Percentiles rank a stretch among this genome's conserved stretches.
Conservation (phyloP, 352 stramenopile species). For the Pythium myriotylum region DNA sequence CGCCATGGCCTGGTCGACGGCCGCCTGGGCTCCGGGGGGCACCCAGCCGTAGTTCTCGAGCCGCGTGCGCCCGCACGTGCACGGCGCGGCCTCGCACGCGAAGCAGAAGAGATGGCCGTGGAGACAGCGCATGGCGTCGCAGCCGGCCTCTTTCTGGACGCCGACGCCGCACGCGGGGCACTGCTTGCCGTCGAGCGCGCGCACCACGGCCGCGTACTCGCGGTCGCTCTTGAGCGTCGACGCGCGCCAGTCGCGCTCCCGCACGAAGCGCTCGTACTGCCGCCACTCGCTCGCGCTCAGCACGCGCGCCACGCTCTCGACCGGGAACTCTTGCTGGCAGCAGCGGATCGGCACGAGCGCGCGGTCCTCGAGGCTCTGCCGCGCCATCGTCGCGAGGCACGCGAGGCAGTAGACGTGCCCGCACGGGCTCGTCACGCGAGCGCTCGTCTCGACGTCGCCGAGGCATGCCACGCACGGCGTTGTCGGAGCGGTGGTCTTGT, state of each 20-base stretch:
- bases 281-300: constrained; percentile 9
- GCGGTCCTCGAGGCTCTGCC: constrained; percentile 35
- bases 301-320: constrained; percentile 35
- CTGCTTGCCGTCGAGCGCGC: constrained; percentile 20
- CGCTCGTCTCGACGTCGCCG: not conserved
- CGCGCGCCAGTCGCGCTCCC: constrained; percentile 21
- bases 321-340: constrained; percentile 42
- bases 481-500: not conserved
- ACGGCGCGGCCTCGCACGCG: constrained; percentile 29
- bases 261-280: constrained; percentile 26
- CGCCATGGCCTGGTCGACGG: too few relatives aligned
- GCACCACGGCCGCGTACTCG: constrained; percentile 25
- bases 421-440: constrained; percentile 29
- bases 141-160: constrained; percentile 26
- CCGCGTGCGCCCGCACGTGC: constrained; percentile 27
- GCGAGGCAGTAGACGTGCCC: constrained; percentile 43
- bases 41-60: constrained; percentile 17
- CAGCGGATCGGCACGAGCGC: constrained; percentile 40
- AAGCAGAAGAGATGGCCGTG: constrained; percentile 49
- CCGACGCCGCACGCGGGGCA: constrained; percentile 30
- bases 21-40: not conserved
- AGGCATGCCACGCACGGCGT: constrained; percentile 34
- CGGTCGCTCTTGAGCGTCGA: constrained; percentile 30
- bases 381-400: constrained; percentile 42
- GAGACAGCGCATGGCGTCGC: constrained; percentile 28